Percentiles rank a stretch among this genome's conserved stretches.
Evolutionary conservation across 108 stramenopile genomes (phyloP).

Genomic region (Cylindrotheca fusiformis): DNA sequence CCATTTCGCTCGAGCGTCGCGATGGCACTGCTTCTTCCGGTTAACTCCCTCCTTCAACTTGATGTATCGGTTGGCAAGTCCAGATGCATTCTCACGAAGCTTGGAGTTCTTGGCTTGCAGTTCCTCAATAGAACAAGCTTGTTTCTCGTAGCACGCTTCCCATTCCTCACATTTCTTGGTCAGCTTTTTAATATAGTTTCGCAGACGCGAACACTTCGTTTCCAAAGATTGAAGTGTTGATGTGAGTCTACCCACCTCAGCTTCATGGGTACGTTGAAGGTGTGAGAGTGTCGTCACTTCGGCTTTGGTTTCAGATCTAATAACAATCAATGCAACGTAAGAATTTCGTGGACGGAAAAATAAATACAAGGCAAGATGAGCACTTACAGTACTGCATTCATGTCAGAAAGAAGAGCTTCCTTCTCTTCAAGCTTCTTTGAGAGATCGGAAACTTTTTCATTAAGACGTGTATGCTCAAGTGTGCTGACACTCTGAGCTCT

Average conservation of each 20-base stretch:
- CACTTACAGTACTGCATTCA: conserved; percentile 2
- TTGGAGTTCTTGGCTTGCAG: conserved; percentile 23
- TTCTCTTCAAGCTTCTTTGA: conserved; percentile 3
- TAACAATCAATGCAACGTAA: too few species aligned
- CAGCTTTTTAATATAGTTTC: conserved; percentile 49
- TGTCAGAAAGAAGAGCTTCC: conserved; percentile 7
- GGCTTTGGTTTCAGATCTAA: not conserved
- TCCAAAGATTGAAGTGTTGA: conserved; percentile 25
- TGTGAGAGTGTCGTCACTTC: not conserved
- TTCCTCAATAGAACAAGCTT: conserved; percentile 27
- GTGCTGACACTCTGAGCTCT: not conserved
- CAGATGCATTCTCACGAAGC: conserved; percentile 24
- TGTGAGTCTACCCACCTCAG: not conserved
- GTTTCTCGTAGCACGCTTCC: conserved; percentile 40
- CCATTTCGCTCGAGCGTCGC: conserved; percentile 22
- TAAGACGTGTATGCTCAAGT: not conserved
- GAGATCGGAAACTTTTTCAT: not conserved
- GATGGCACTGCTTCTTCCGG: conserved; percentile 21
- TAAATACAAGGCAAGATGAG: not conserved
- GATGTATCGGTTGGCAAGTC: conserved; percentile 22
- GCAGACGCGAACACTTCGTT: conserved; percentile 27
- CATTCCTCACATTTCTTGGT: conserved; percentile 50
- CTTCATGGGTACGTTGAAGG: not conserved
- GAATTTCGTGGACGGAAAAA: too few species aligned
- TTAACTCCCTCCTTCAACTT: conserved; percentile 21